These are phyloP conservation scores for Hibiscus syriacus DNA, from an alignment of 345 rosid species.

Conservation along the genomic window DNA sequence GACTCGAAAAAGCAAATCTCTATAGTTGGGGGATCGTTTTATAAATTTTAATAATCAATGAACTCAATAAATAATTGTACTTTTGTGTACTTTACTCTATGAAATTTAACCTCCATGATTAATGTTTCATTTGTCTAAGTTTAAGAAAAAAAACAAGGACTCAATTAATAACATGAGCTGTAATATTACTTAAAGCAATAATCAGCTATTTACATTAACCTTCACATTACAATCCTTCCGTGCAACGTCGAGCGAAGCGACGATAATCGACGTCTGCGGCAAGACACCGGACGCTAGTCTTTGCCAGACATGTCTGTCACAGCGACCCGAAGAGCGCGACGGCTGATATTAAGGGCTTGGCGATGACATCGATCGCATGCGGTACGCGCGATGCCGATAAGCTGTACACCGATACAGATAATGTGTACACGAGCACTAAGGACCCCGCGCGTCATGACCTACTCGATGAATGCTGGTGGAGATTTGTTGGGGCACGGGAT, in stretches of 20 bases:
- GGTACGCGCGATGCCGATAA: background rate
- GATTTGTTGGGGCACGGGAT: background rate
- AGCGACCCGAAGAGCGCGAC: background rate
- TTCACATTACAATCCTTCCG: background rate
- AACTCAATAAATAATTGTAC: no score
- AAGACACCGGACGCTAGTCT: slow-evolving; percentile 7
- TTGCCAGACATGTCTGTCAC: slow-evolving; percentile 1
- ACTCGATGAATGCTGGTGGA: slow-evolving; percentile 1
- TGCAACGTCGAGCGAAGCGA: background rate
- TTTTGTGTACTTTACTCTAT: no score
- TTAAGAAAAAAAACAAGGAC: no score
- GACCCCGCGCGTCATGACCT: background rate
- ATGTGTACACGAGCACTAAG: background rate
- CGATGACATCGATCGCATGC: background rate
- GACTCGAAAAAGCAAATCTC: no score
- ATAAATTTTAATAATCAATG: no score
- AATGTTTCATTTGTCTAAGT: no score
- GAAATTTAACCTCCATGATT: no score
- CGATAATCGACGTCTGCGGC: background rate
- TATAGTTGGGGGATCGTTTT: no score
- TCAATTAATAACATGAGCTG: no score
- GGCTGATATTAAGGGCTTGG: background rate
- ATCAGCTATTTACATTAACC: no score
- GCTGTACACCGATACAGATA: background rate
- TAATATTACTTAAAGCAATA: no score